Percentiles rank a stretch among this genome's conserved stretches.
Conservation (phyloP, 495 filamentous ascomycete species). For the Aspergillus bertholletiae region DNA sequence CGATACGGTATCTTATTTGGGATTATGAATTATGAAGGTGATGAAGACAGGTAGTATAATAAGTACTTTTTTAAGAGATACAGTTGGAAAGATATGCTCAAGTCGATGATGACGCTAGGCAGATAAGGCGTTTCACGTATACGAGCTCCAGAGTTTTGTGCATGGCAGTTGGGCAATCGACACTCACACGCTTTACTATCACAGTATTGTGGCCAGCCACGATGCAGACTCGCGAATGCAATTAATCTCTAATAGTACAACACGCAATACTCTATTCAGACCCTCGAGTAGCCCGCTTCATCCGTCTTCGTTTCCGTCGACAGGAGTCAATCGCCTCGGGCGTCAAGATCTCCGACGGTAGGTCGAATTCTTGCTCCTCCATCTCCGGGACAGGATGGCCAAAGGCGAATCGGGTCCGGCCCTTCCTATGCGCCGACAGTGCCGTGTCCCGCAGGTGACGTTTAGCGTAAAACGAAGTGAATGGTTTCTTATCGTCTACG, state of each 20-base stretch:
- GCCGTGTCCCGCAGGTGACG: constrained; percentile 73
- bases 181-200: neutral
- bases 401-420: constrained; percentile 62
- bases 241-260: neutral
- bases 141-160: neutral
- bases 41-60: too few relatives aligned
- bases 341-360: constrained; percentile 68
- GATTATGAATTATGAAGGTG: too few relatives aligned
- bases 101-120: too few relatives aligned
- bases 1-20: too few relatives aligned
- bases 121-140: too few relatives aligned
- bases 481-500: constrained; percentile 55
- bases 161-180: too few relatives aligned
- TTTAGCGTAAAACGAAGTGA: constrained; percentile 82
- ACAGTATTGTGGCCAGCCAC: neutral
- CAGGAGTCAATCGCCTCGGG: constrained; percentile 62
- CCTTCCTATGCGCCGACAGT: constrained; percentile 55
- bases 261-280: neutral
- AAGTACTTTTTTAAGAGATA: too few relatives aligned
- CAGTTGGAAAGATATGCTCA: too few relatives aligned
- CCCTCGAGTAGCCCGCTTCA: constrained; percentile 38
- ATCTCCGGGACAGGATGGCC: constrained; percentile 78
- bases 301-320: constrained; percentile 54
- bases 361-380: constrained; percentile 62
- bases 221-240: neutral